Evolutionary conservation across 1,284 basidiomycete species (phyloP).

Genomic region (Sanghuangporus weigelae): DNA sequence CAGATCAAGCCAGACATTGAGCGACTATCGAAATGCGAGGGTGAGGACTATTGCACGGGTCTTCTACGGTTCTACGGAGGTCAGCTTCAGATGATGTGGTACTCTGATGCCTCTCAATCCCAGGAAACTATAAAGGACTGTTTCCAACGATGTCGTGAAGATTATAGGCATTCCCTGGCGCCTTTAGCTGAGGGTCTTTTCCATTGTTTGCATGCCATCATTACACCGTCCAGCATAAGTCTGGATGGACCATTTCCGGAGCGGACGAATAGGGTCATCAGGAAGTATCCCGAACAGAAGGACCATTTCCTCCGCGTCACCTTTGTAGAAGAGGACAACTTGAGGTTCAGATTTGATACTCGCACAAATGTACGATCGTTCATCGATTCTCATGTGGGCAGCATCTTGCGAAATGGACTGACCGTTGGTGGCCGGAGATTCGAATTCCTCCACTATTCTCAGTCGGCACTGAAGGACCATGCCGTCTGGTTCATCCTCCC

Average conservation of each 20-base stretch:
- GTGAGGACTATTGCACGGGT: constrained; percentile 31
- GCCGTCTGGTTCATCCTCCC: constrained; percentile 56
- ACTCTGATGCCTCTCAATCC: constrained; percentile 23
- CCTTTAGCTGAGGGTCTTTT: constrained; percentile 39
- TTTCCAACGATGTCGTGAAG: constrained; percentile 30
- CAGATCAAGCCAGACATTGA: constrained; percentile 1
- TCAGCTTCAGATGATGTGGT: constrained; percentile 27
- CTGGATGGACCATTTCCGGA: constrained; percentile 61
- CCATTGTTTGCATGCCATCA: constrained; percentile 46
- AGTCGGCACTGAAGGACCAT: constrained; percentile 45
- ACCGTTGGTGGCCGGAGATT: constrained; percentile 30
- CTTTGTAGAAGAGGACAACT: constrained; percentile 52
- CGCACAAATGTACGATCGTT: constrained; percentile 46
- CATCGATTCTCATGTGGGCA: constrained; percentile 38
- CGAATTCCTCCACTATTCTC: constrained; percentile 41
- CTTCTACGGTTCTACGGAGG: constrained; percentile 40
- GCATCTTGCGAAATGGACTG: constrained; percentile 40
- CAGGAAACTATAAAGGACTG: constrained; percentile 29
- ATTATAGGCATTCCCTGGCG: constrained; percentile 22
- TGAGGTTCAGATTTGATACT: constrained; percentile 45
- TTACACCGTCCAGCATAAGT: constrained; percentile 55
- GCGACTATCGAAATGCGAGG: constrained; percentile 21
- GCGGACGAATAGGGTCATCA: constrained; percentile 60
- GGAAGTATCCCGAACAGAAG: constrained; percentile 42
- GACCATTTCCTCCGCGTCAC: constrained; percentile 59